Evolutionary conservation across 495 filamentous ascomycete species (phyloP), one percentile per base, ranked within the genome.

Genomic region (Neurospora sp.): DNA sequence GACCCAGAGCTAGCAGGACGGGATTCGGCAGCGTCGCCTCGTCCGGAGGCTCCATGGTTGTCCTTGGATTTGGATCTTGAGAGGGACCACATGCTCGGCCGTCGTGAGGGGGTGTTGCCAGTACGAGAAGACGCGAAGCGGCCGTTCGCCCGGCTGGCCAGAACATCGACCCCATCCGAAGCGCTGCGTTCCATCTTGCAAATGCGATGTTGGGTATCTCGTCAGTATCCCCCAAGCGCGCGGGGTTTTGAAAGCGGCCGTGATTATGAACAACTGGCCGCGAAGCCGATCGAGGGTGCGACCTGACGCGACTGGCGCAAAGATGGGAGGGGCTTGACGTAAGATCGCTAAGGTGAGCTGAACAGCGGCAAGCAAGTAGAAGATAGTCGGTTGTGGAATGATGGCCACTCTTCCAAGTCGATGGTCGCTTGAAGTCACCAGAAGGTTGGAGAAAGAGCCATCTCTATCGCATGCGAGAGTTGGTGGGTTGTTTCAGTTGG

Each of bases 101-200:
- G 59, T 40, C 71, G 72, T 12, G 79, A 79, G 10, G 76, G 75
- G 74, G 77, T 76, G 72, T 71, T 80, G 73, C 80, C 77, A 23
- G 73, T 70, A 12, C 78, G 69, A 0, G 77, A 76, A 16, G 79
- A 75, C 2, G 73, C 74, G 70, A 76, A 72, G 69, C 77, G 76
- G 69, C 74, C 70, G 46, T 75, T 79, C 6, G 72, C 14, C 35
- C 46, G 73, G 11, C 73, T 62, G 23, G 66, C 39, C 41, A 69
- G 18, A n/a, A 66, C 69, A 48, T 73, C 71, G 44, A 62, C n/a
- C 31, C 71, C 71, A 7, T 76, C 76, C 35, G 69, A 31, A n/a
- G 31, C 59, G 48, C 74, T 72, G 73, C 71, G 76, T n/a, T 82
- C 79, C 79, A 81, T 81, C 23, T 27, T 75, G 48, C 54, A 62